Evolutionary conservation across 2,329 filamentous ascomycete species (phyloP).

Genomic region (Sodiomyces alkalinus): DNA sequence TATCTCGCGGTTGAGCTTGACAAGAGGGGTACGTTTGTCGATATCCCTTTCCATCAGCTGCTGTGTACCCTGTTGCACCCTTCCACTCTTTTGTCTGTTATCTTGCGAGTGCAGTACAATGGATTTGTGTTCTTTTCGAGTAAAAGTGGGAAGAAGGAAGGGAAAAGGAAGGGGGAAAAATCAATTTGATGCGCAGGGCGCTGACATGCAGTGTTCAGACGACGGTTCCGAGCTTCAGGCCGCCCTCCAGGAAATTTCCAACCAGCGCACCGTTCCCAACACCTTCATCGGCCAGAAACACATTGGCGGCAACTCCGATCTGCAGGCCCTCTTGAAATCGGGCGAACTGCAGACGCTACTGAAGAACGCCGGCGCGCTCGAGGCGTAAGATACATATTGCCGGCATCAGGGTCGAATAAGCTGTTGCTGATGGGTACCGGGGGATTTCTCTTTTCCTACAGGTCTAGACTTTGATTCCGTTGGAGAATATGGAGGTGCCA

Average conservation of each 20-base stretch:
- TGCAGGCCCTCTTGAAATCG: constrained; percentile 41
- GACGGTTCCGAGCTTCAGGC: constrained; percentile 74
- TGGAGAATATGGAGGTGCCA: not conserved
- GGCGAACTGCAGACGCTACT: constrained; percentile 26
- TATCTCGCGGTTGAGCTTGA: constrained; percentile 72
- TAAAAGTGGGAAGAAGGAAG: no score
- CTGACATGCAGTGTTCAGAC: no score
- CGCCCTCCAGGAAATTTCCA: constrained; percentile 64
- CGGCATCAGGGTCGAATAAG: not conserved
- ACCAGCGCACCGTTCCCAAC: constrained; percentile 86
- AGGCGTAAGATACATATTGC: constrained; percentile 18
- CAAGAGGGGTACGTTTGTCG: constrained; percentile 51
- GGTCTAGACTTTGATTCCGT: not conserved
- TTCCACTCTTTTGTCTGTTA: not conserved
- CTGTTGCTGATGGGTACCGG: not conserved
- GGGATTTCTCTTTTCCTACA: not conserved
- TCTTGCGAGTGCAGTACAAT: no score
- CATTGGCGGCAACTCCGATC: constrained; percentile 90
- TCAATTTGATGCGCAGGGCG: no score
- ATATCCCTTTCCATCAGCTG: not conserved
- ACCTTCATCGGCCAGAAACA: constrained; percentile 85
- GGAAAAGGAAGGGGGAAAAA: no score
- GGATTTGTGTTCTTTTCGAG: no score
- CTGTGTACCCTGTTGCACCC: no score
- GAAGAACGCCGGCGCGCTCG: constrained; percentile 24